Conservation (phyloP, 2,329 filamentous ascomycete species). For the Paecilomyces variotii region DNA sequence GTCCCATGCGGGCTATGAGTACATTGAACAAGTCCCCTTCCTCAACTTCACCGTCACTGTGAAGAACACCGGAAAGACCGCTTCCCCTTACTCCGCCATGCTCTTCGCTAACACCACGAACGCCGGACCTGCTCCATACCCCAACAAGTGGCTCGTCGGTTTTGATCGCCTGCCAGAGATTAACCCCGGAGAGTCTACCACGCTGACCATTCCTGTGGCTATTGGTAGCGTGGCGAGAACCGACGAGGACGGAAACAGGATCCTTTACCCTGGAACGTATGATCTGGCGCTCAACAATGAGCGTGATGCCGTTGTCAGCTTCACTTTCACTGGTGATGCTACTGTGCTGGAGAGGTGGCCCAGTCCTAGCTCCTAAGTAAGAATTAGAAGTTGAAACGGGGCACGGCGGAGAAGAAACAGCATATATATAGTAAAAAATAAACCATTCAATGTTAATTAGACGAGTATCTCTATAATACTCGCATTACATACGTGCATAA, state of each 20-base stretch:
- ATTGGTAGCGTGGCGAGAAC: conserved; percentile 31
- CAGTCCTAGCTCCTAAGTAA: not conserved
- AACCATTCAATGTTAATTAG: too few species aligned
- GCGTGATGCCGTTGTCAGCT: conserved; percentile 22
- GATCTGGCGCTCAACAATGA: conserved; percentile 35
- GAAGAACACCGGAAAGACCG: conserved; percentile 26
- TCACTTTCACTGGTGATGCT: conserved; percentile 26
- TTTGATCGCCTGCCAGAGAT: conserved; percentile 26
- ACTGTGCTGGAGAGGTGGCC: conserved; percentile 29
- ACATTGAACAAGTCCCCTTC: conserved; percentile 29
- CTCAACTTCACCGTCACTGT: conserved; percentile 28
- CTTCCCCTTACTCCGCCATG: conserved; percentile 36
- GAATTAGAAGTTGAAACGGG: too few species aligned
- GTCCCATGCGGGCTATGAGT: conserved; percentile 15
- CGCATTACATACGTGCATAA: too few species aligned
- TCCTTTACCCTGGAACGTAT: conserved; percentile 37
- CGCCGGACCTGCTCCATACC: conserved; percentile 33
- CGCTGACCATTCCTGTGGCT: conserved; percentile 27
- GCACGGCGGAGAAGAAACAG: too few species aligned
- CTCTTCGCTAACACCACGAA: conserved; percentile 29
- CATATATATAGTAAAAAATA: too few species aligned
- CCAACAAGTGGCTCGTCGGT: conserved; percentile 36
- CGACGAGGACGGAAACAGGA: conserved; percentile 28
- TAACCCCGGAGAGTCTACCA: conserved; percentile 15
- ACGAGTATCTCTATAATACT: too few species aligned